phyloP scores from a whole-genome alignment of 176 grass and related monocot genomes.

The Aegilops speltoides region DNA sequence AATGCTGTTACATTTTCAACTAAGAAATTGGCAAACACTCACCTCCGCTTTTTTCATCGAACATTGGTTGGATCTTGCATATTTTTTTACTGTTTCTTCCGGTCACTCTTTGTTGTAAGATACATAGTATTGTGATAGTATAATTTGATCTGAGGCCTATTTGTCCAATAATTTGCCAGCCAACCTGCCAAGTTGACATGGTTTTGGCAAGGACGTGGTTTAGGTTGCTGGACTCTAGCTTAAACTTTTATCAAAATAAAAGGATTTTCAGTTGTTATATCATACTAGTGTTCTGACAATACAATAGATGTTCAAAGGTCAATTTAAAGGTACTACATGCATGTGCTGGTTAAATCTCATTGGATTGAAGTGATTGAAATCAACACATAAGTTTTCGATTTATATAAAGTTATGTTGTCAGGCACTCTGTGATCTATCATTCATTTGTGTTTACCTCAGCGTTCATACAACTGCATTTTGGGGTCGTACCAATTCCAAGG shows the following conservation, averaged over 20 bases:
- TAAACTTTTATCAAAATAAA: not conserved
- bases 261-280: not conserved
- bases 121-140: not conserved
- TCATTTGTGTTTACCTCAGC: not conserved
- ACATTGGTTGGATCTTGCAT: not conserved
- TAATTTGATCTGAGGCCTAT: not conserved
- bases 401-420: not conserved
- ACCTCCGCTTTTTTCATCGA: not conserved
- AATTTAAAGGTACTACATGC: too few relatives aligned
- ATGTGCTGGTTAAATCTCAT: not conserved
- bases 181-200: not conserved
- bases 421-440: not conserved
- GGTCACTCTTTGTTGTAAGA: not conserved
- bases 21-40: not conserved
- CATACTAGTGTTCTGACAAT: too few relatives aligned
- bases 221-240: not conserved
- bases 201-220: not conserved
- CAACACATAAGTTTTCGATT: not conserved
- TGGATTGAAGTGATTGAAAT: constrained; percentile 7
- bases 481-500: not conserved
- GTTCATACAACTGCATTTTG: not conserved
- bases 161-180: not conserved
- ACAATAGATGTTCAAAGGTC: too few relatives aligned
- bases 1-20: not conserved
- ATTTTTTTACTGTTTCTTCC: not conserved